phyloP scores from a whole-genome alignment of 208 protist genomes.

The Crithidia bombi region DNA sequence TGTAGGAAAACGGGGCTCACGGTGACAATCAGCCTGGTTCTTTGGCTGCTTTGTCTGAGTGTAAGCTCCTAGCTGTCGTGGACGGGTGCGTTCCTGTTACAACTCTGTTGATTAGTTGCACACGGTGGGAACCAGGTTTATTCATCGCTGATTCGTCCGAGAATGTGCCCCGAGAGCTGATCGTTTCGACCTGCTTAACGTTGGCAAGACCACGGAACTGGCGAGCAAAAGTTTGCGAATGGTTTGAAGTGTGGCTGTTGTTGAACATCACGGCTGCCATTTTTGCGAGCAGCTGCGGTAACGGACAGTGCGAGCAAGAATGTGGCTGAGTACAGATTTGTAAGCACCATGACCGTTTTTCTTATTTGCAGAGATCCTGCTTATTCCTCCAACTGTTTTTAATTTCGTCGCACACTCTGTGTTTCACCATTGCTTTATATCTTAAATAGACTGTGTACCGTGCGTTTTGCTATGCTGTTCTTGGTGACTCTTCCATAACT shows the following conservation, averaged over 20 bases:
- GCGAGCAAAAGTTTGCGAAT: too few relatives aligned
- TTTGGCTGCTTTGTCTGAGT: slow-evolving; percentile 21
- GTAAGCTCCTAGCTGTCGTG: slow-evolving; percentile 15
- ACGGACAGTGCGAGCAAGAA: slow-evolving; percentile 12
- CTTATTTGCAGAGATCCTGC: too few relatives aligned
- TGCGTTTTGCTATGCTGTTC: too few relatives aligned
- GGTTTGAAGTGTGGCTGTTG: not conserved
- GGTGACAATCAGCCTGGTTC: slow-evolving; percentile 17
- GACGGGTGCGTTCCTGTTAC: not conserved
- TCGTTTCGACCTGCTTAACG: not conserved
- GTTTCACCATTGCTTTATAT: too few relatives aligned
- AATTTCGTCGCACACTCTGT: too few relatives aligned
- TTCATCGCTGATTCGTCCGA: slow-evolving; percentile 17
- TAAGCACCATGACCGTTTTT: too few relatives aligned
- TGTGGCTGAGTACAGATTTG: too few relatives aligned
- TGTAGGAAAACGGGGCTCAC: slow-evolving; percentile 2
- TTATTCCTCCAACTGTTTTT: too few relatives aligned
- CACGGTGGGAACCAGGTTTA: slow-evolving; percentile 15
- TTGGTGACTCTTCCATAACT: slow-evolving; percentile 1
- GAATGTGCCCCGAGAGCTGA: slow-evolving; percentile 11
- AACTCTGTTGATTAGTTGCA: not conserved
- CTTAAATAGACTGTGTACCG: too few relatives aligned
- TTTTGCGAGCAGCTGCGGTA: not conserved
- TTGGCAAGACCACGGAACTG: too few relatives aligned
- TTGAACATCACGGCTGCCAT: not conserved